Base-by-base conservation (phyloP, 768 basidiomycete species). In the Ramaria rubella region DNA sequence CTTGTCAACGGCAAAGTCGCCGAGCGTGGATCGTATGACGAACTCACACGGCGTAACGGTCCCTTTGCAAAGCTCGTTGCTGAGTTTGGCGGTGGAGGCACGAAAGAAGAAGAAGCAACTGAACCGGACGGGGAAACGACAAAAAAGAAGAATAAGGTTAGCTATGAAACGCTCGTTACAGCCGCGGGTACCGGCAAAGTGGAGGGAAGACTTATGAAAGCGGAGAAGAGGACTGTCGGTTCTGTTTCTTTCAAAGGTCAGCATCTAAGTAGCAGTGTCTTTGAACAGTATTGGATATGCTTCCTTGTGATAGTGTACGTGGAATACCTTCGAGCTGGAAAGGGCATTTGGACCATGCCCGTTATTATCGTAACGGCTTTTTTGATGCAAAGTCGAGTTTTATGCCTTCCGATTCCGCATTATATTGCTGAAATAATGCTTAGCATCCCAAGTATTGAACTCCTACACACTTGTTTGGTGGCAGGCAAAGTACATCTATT, bases 401-500 rank as follows among this genome's bases (percentile, higher is more conserved):
- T n/a, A n/a, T n/a, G n/a, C 12, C 6, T 57, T 19, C 44, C n/a
- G 23, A 46, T 24, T 11, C 29, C 30, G 38, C 40, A n/a, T 8
- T n/a, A n/a, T n/a, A n/a, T n/a, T n/a, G n/a, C n/a, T n/a, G n/a
- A n/a, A n/a, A n/a, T 4, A 12, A 24, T 19, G 29, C 12, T 51
- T n/a, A 51, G 29, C 49, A 14, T 78, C 77, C 54, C 77, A 79
- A 63, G 76, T 86, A 51, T 66, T 83, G 61, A 85, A 81, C 60
- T 78, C 80, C 53, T 86, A 87, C 59, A 83, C 81, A 46, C 70
- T 89, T 15, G 81, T 86, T 17, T 87, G 82, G 80, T 86, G 86
- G 86, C 78, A 87, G 64, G 74, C 71, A 42, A 76, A 84, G 81
- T 82, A 45, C 52, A 77, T 70, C 1, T 19, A 26, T 23, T n/a